phyloP scores from a whole-genome alignment of 441 rosid genomes.

The Hura crepitans region DNA sequence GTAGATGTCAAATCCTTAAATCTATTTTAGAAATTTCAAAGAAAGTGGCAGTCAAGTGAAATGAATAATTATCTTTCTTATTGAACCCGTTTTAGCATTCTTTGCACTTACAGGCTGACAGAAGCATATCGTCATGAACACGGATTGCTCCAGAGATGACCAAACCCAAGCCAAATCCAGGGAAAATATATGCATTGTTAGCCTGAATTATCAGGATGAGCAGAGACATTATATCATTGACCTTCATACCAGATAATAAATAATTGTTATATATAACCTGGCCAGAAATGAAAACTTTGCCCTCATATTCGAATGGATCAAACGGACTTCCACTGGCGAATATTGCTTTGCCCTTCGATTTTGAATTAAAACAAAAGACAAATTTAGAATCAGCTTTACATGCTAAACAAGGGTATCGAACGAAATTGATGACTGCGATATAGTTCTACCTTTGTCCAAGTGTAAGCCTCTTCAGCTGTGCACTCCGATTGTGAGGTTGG shows the following conservation, averaged over 20 bases:
- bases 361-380: conserved; percentile 9
- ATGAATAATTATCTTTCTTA: too few species aligned
- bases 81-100: neutral
- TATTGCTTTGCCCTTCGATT: conserved; percentile 67
- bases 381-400: neutral
- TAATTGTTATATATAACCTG: conserved; percentile 49
- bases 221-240: neutral
- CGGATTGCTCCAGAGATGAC: conserved; percentile 90
- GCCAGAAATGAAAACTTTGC: conserved; percentile 64
- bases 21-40: neutral
- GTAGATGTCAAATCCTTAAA: neutral
- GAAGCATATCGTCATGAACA: conserved; percentile 81
- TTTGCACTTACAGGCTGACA: conserved; percentile 73
- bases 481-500: conserved; percentile 93
- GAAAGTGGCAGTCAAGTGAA: neutral
- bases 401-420: neutral
- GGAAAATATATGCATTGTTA: conserved; percentile 89
- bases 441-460: conserved; percentile 63
- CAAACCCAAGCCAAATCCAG: conserved; percentile 89
- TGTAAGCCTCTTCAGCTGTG: conserved; percentile 90
- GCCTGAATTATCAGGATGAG: conserved; percentile 43
- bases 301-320: conserved; percentile 61
- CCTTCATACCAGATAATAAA: conserved; percentile 4
- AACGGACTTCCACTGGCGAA: conserved; percentile 94
- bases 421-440: neutral